A percentile compares a stretch with the other conserved stretches of the same genome.
These are phyloP conservation scores for Ascobolus immersus DNA, from an alignment of 495 filamentous ascomycete genomes.

Conservation along the genomic window DNA sequence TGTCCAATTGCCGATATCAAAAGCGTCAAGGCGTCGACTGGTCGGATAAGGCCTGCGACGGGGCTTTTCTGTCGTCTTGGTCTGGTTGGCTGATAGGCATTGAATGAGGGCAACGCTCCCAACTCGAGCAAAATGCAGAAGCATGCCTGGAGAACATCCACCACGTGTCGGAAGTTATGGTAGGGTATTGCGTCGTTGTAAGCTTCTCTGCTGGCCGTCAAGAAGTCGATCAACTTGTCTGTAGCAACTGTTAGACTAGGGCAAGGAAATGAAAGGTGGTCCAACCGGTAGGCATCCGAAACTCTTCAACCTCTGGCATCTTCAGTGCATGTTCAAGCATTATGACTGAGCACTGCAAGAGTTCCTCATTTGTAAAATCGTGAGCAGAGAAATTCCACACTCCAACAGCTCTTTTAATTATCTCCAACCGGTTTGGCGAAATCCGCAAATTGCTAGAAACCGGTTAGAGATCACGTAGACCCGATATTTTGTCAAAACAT, in stretches of 20 bases:
- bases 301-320: slow-evolving; percentile 56
- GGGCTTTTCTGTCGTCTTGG: slow-evolving; percentile 4
- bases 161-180: slow-evolving; percentile 92
- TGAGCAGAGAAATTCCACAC: slow-evolving; percentile 76
- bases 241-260: slow-evolving; percentile 1
- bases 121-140: slow-evolving; percentile 79
- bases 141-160: slow-evolving; percentile 81
- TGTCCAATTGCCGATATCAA: slow-evolving; percentile 88
- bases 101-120: slow-evolving; percentile 34
- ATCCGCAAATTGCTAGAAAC: slow-evolving; percentile 22
- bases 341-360: slow-evolving; percentile 47
- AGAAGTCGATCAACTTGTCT: slow-evolving; percentile 49
- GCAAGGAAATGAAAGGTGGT: neutral
- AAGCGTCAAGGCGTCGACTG: slow-evolving; percentile 70
- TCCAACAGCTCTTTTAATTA: slow-evolving; percentile 44
- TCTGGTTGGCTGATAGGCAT: slow-evolving; percentile 8
- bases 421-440: slow-evolving; percentile 28
- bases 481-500: slow-evolving; percentile 19
- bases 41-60: slow-evolving; percentile 28
- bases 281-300: slow-evolving; percentile 49
- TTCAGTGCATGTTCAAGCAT: slow-evolving; percentile 77
- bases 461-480: slow-evolving; percentile 1
- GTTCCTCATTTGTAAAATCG: slow-evolving; percentile 65
- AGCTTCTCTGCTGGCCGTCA: slow-evolving; percentile 57
- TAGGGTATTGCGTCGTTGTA: slow-evolving; percentile 96